Base-by-base conservation (phyloP, 2,329 filamentous ascomycete species). In the Thelonectria discophora region DNA sequence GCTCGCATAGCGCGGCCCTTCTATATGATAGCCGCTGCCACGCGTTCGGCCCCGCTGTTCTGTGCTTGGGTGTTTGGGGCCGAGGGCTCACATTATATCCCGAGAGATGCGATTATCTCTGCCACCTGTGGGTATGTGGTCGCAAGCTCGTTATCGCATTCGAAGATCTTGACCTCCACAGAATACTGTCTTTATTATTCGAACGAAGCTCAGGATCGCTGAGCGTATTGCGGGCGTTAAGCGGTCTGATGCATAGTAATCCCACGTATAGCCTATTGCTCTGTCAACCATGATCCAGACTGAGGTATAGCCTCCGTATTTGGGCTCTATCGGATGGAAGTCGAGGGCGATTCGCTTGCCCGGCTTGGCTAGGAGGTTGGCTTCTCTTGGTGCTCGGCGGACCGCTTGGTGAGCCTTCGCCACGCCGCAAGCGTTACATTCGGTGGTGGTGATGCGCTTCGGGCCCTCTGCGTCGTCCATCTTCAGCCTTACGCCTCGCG, bases 281-380 rank as follows among this genome's bases (percentile, higher is more conserved):
- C n/a, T n/a, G n/a, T n/a, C n/a, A n/a, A n/a, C n/a, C n/a, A n/a
- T 15, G 24, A 48, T 48, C 45, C 45, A 48, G 20, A 48, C 45
- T 48, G 21, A 48, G 27, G 45, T 48, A 13, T 48, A 48, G 10
- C 21, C 45, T 15, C 12, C 45, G 21, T 48, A 48, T 20, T 24
- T 24, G n/a, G 13, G 24, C 12, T 11, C 11, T 15, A 48, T 48
- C 45, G 21, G 45, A 10, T 48, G 45, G 45, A 48, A 48, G n/a
- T 48, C 45, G 45, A 48, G 21, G 21, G 45, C 45, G n/a, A 48
- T 48, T 10, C 45, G 45, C 12, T 48, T 24, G 5, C 45, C 45
- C n/a, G 45, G 45, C 9, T 24, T 30, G 3, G 45, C 45, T n/a
- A 18, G 24, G 5, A 12, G 20, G 3, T 18, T 47, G 12, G 45